Conservation (phyloP, 2,329 filamentous ascomycete species). For the Alternaria atra region DNA sequence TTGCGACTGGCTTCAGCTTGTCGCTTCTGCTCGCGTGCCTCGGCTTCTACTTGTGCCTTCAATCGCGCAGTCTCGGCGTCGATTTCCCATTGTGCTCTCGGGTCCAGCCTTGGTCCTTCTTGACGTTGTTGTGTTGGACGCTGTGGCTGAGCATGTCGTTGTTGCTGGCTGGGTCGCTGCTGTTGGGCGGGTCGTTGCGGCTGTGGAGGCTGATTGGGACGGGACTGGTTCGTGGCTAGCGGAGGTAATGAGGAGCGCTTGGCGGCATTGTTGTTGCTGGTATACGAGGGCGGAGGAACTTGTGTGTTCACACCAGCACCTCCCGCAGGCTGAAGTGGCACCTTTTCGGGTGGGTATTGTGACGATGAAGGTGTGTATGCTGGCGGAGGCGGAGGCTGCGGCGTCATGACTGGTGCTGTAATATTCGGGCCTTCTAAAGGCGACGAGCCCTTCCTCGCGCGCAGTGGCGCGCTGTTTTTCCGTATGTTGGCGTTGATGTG, state of each 20-base stretch:
- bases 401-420: conserved; percentile 46
- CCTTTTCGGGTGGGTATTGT: conserved; percentile 34
- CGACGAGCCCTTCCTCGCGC: conserved; percentile 48
- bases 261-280: conserved; percentile 22
- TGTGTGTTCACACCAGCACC: conserved; percentile 24
- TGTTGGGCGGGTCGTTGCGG: conserved; percentile 6
- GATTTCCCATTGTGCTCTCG: conserved; percentile 62
- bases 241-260: conserved; percentile 43
- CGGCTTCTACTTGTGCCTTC: conserved; percentile 54
- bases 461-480: conserved; percentile 50
- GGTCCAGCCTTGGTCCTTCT: conserved; percentile 51
- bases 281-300: conserved; percentile 29
- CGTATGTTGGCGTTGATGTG: conserved; percentile 65
- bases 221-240: conserved; percentile 34
- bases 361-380: conserved; percentile 31
- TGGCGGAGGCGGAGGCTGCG: conserved; percentile 39
- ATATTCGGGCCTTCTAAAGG: conserved; percentile 38
- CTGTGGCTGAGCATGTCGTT: conserved; percentile 10
- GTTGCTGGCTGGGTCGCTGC: conserved; percentile 8
- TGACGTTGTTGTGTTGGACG: conserved; percentile 21
- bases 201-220: conserved; percentile 20
- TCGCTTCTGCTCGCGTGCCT: conserved; percentile 59
- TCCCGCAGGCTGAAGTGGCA: conserved; percentile 23
- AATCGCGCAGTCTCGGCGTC: conserved; percentile 60
- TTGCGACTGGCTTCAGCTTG: conserved; percentile 55